Percentiles rank a stretch among this genome's conserved stretches.
Conservation (phyloP, 1,284 basidiomycete species). For the Cutaneotrichosporon sp. region DNA sequence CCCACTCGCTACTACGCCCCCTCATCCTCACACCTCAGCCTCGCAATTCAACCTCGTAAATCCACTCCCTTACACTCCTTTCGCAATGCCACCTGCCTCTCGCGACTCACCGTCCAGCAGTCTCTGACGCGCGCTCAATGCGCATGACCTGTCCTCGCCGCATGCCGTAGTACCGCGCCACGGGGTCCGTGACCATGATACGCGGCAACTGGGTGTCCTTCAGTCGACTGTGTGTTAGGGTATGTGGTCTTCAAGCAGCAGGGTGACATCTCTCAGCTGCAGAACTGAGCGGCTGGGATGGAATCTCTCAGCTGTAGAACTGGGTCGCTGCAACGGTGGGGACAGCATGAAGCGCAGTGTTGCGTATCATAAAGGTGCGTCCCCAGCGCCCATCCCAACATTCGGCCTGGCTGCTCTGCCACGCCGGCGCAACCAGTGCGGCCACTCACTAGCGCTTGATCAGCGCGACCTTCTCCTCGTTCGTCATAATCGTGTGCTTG, state of each 20-base stretch:
- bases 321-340: no score
- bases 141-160: slow-evolving; percentile 95
- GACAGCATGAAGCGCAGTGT: no score
- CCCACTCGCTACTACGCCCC: no score
- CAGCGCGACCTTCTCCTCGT: slow-evolving; percentile 80
- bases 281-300: no score
- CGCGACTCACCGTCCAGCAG: slow-evolving; percentile 69
- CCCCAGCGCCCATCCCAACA: no score
- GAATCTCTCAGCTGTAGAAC: no score
- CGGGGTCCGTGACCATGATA: slow-evolving; percentile 92
- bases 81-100: not conserved
- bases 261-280: no score
- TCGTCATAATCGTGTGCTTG: slow-evolving; percentile 78
- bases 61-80: not conserved
- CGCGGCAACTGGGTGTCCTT: slow-evolving; percentile 98
- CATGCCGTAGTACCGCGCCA: slow-evolving; percentile 95
- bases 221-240: slow-evolving; percentile 62
- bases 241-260: not conserved
- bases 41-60: no score
- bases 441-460: slow-evolving; percentile 86
- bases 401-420: no score
- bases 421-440: no score
- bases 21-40: no score
- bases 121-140: slow-evolving; percentile 95
- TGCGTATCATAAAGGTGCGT: no score